phyloP scores from a whole-genome alignment of 140 eudicot species.

The Oenanthe javanica region DNA sequence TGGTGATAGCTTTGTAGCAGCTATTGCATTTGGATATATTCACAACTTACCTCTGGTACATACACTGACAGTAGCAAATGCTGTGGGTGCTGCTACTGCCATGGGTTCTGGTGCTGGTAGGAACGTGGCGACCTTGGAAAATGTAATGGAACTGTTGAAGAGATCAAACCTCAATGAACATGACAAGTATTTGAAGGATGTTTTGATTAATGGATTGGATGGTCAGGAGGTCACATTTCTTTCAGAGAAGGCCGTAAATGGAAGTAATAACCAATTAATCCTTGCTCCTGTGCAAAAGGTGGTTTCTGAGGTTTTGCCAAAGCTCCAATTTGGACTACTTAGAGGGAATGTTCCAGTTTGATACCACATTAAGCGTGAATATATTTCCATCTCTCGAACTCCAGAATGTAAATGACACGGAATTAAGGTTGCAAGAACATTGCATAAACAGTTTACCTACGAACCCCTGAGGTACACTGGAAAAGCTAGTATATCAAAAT shows the following conservation, averaged over 20 bases:
- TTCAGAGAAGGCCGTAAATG: conserved; percentile 36
- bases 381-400: not conserved
- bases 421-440: not conserved
- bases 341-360: conserved; percentile 25
- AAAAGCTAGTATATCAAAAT: not conserved
- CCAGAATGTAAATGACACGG: not conserved
- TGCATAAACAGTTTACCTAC: not conserved
- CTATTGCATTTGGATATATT: conserved; percentile 80
- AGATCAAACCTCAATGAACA: conserved; percentile 66
- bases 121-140: conserved; percentile 59
- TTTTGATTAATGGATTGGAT: conserved; percentile 24
- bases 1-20: conserved; percentile 97
- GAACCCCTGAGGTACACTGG: not conserved
- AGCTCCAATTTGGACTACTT: conserved; percentile 41
- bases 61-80: conserved; percentile 75
- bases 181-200: conserved; percentile 48
- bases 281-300: conserved; percentile 43
- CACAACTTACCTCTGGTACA: conserved; percentile 58
- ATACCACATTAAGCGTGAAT: not conserved
- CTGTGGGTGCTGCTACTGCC: conserved; percentile 99
- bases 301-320: conserved; percentile 47
- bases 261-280: conserved; percentile 26
- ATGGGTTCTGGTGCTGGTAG: conserved; percentile 98
- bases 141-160: conserved; percentile 45
- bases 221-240: conserved; percentile 43